Evolutionary conservation across 306 rosid genomes (phyloP).

Genomic region (Heteromeles arbutifolia): DNA sequence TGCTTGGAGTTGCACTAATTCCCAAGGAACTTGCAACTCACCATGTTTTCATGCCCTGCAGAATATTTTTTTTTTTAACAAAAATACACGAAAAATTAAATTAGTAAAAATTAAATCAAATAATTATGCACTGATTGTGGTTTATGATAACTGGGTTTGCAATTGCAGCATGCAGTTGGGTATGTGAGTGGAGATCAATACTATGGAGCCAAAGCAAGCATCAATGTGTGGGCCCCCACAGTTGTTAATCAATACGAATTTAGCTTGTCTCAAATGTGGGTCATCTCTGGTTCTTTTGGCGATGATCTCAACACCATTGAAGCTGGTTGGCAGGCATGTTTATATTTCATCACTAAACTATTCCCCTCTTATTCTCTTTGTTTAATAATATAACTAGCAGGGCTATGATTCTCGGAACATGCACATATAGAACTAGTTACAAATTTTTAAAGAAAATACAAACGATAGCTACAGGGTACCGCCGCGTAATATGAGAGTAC

Average conservation of each 20-base stretch:
- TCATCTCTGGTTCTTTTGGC: slow-evolving; percentile 93
- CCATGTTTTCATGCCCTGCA: neutral
- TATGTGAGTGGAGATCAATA: slow-evolving; percentile 86
- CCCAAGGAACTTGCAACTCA: neutral
- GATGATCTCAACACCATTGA: slow-evolving; percentile 94
- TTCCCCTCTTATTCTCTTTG: neutral
- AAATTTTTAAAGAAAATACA: no score
- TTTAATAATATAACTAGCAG: neutral
- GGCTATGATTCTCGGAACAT: neutral
- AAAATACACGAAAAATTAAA: neutral
- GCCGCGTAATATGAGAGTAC: neutral
- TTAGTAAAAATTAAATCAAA: neutral
- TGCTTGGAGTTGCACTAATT: slow-evolving; percentile 23
- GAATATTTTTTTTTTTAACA: neutral
- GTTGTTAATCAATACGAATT: slow-evolving; percentile 86
- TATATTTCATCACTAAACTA: neutral
- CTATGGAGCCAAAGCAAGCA: slow-evolving; percentile 92
- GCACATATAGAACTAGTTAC: neutral
- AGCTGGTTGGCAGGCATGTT: slow-evolving; percentile 97
- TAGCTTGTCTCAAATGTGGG: slow-evolving; percentile 98
- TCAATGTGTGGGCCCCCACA: slow-evolving; percentile 92
- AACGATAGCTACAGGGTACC: neutral
- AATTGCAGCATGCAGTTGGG: slow-evolving; percentile 92
- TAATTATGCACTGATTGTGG: neutral
- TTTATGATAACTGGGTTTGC: neutral